A percentile compares a stretch with the other conserved stretches of the same genome.
Evolutionary conservation across 305 asterid genomes (phyloP).

Genomic region (Plantago coronopus): DNA sequence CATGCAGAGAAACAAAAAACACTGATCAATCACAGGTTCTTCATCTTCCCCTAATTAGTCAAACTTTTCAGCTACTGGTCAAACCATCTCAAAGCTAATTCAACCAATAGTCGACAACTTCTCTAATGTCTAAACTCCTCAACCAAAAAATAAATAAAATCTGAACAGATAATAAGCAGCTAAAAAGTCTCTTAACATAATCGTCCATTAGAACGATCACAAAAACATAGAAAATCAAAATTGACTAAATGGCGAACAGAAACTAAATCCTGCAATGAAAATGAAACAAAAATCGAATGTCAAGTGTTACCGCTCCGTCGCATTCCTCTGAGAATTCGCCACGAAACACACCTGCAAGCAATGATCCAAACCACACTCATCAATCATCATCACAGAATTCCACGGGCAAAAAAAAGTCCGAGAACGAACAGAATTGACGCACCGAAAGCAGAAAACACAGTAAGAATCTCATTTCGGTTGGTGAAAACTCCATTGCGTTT

Average conservation of each 20-base stretch:
- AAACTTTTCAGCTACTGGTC: background rate
- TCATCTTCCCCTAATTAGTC: background rate
- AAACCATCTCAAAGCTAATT: background rate
- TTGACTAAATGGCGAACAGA: background rate
- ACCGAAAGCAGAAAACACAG: background rate
- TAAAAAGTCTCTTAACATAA: too few species aligned
- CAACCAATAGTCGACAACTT: background rate
- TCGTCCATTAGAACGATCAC: too few species aligned
- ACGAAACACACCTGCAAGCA: constrained; percentile 6
- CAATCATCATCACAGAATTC: background rate
- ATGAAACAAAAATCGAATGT: background rate
- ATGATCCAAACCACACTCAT: background rate
- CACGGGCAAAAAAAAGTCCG: background rate
- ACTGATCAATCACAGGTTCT: background rate
- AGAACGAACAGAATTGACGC: background rate
- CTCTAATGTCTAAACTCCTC: background rate
- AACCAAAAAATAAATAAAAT: background rate
- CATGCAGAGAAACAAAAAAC: background rate
- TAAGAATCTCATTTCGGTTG: background rate
- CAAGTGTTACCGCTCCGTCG: background rate
- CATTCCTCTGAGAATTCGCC: background rate
- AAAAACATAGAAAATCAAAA: background rate
- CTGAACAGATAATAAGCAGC: too few species aligned
- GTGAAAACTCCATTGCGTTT: background rate
- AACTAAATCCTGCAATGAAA: background rate